Percentiles rank a stretch among this genome's conserved stretches.
Evolutionary conservation across 805 yeast species (phyloP).

Genomic region (Barnettozyma californica): DNA sequence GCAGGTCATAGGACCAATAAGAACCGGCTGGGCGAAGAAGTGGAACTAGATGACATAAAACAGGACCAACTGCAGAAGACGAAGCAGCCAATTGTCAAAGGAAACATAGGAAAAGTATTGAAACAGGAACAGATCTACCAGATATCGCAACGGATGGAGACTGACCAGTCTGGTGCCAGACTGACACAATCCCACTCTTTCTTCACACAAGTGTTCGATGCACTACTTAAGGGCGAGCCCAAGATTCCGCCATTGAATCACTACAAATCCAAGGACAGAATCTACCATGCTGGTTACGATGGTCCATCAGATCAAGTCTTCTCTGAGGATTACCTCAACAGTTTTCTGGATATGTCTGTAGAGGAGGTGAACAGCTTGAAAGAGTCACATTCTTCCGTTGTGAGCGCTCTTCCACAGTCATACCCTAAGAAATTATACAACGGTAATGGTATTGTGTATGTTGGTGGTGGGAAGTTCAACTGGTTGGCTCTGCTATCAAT

Average conservation of each 20-base stretch:
- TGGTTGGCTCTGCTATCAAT: conserved; percentile 50
- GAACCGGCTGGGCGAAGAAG: not conserved
- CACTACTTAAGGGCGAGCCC: conserved; percentile 41
- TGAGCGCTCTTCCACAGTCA: conserved; percentile 42
- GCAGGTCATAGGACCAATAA: conserved; percentile 11
- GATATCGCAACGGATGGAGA: conserved; percentile 21
- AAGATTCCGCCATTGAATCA: conserved; percentile 34
- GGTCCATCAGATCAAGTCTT: conserved; percentile 35
- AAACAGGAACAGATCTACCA: conserved; percentile 18
- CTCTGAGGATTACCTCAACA: conserved; percentile 47
- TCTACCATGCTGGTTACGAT: conserved; percentile 52
- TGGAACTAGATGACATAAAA: not conserved
- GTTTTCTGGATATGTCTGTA: conserved; percentile 41
- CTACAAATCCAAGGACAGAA: conserved; percentile 42
- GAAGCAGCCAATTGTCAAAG: not conserved
- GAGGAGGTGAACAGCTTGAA: conserved; percentile 40
- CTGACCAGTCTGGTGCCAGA: conserved; percentile 30
- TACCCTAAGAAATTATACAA: conserved; percentile 40
- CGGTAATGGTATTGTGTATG: conserved; percentile 58
- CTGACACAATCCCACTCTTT: conserved; percentile 36
- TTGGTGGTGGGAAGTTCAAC: conserved; percentile 57
- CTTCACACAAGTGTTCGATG: conserved; percentile 38
- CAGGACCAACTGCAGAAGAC: not conserved
- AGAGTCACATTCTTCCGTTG: conserved; percentile 42
- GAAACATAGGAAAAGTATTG: not conserved